These are phyloP conservation scores for Volutella citrinella DNA, from an alignment of 2,329 filamentous ascomycete genomes.

Conservation along the genomic window DNA sequence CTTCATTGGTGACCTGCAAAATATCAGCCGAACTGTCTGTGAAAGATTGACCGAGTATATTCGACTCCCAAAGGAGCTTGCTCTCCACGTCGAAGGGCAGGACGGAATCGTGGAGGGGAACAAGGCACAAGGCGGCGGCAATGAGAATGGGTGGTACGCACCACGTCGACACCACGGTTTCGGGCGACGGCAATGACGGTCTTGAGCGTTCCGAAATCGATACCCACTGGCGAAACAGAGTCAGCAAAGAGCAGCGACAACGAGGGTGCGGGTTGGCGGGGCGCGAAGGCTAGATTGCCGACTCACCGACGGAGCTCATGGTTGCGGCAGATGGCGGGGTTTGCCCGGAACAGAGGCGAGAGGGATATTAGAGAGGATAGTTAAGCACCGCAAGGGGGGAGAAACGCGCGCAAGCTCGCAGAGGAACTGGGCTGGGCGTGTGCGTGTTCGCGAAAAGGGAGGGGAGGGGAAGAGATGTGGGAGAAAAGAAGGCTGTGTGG, in stretches of 20 bases:
- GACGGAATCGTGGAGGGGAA: too few relatives aligned
- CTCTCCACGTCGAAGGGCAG: too few relatives aligned
- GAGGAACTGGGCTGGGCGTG: background rate
- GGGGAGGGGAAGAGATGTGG: too few relatives aligned
- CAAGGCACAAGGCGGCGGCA: too few relatives aligned
- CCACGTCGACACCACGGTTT: constrained; percentile 98
- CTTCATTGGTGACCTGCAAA: constrained; percentile 90
- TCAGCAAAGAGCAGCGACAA: constrained; percentile 12
- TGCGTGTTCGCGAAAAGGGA: too few relatives aligned
- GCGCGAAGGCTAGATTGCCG: too few relatives aligned
- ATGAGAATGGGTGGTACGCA: constrained; percentile 53
- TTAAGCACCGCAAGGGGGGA: too few relatives aligned
- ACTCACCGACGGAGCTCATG: constrained; percentile 57
- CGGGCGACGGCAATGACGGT: constrained; percentile 96
- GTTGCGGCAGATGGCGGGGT: constrained; percentile 31
- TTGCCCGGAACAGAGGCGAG: constrained; percentile 23
- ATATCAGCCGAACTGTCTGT: constrained; percentile 5
- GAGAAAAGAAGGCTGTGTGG: constrained; percentile 7
- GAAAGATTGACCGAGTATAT: too few relatives aligned
- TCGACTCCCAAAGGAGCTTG: too few relatives aligned
- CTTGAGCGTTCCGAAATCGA: constrained; percentile 95
- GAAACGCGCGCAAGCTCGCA: background rate
- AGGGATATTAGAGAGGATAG: constrained; percentile 11
- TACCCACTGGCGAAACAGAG: constrained; percentile 48
- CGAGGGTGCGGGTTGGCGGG: constrained; percentile 1